A percentile compares a stretch with the other conserved stretches of the same genome.
phyloP scores from a whole-genome alignment of 2,329 filamentous ascomycete species.

The Ceratocystis harringtonii region DNA sequence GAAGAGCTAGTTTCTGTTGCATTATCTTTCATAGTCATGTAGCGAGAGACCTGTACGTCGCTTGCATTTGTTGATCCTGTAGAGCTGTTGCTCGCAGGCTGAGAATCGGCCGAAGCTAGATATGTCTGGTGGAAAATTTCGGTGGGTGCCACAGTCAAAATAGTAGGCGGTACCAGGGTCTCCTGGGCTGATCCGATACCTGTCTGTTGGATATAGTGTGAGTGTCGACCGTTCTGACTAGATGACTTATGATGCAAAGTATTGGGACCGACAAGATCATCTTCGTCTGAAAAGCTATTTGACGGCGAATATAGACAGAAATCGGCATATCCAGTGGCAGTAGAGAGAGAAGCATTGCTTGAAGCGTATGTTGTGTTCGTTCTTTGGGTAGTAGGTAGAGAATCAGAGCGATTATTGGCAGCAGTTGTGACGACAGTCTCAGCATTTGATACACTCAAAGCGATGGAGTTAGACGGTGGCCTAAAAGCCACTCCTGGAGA shows the following conservation, averaged over 20 bases:
- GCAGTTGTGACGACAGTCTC: not conserved
- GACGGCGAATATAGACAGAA: slow-evolving; percentile 41
- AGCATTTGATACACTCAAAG: not conserved
- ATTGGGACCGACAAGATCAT: slow-evolving; percentile 19
- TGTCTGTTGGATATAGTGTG: not conserved
- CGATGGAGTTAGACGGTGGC: not conserved
- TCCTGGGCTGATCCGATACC: not conserved
- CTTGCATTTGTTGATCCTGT: not conserved
- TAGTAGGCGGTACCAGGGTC: not conserved
- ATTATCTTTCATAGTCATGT: not conserved
- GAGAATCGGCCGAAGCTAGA: not conserved
- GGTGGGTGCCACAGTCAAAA: not conserved
- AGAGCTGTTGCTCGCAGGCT: not conserved
- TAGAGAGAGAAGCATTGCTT: not conserved
- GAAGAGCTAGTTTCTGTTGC: not conserved
- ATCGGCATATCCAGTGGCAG: slow-evolving; percentile 32
- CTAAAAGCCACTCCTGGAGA: not conserved
- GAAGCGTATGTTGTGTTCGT: not conserved
- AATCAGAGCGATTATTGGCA: not conserved
- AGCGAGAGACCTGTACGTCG: not conserved
- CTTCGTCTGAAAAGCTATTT: slow-evolving; percentile 35
- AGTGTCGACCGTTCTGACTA: not conserved
- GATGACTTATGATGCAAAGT: no score
- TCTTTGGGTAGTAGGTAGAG: not conserved
- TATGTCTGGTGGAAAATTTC: not conserved